Percentiles rank a stretch among this genome's conserved stretches.
Conservation (phyloP, 83 land plant genomes). For the Thuja plicata region DNA sequence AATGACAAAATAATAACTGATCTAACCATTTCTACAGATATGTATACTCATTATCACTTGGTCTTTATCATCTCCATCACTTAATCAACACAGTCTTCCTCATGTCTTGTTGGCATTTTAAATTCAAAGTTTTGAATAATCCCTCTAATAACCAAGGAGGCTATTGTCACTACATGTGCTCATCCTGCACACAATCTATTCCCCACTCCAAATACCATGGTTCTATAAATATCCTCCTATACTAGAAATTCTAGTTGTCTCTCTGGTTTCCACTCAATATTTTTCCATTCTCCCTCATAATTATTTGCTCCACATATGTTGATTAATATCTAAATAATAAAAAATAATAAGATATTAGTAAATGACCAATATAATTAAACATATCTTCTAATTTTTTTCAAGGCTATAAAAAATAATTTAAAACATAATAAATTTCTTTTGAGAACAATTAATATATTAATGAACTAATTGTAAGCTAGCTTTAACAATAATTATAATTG, state of each 20-base stretch:
- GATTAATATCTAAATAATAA: conserved; percentile 39
- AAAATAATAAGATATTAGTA: conserved; percentile 13
- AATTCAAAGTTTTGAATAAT: conserved; percentile 76
- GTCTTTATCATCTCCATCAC: no score
- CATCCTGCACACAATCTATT: conserved; percentile 81
- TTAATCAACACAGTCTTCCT: conserved; percentile 46
- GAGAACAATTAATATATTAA: no score
- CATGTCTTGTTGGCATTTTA: conserved; percentile 57
- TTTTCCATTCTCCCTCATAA: conserved; percentile 62
- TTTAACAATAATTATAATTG: no score
- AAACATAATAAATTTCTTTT: no score
- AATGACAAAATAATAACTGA: no score
- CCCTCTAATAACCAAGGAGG: conserved; percentile 55
- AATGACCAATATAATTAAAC: no score
- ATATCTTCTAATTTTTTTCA: background rate
- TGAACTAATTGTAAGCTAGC: no score
- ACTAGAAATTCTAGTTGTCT: conserved; percentile 53
- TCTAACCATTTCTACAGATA: no score
- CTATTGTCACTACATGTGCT: conserved; percentile 65
- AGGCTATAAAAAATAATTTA: no score
- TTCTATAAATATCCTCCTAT: conserved; percentile 51
- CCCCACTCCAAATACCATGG: conserved; percentile 88
- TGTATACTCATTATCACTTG: no score
- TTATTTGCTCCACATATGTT: conserved; percentile 72
- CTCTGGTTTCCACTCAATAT: conserved; percentile 73